These are phyloP conservation scores for Annulohypoxylon maeteangense DNA, from an alignment of 495 filamentous ascomycete genomes.

Conservation along the genomic window DNA sequence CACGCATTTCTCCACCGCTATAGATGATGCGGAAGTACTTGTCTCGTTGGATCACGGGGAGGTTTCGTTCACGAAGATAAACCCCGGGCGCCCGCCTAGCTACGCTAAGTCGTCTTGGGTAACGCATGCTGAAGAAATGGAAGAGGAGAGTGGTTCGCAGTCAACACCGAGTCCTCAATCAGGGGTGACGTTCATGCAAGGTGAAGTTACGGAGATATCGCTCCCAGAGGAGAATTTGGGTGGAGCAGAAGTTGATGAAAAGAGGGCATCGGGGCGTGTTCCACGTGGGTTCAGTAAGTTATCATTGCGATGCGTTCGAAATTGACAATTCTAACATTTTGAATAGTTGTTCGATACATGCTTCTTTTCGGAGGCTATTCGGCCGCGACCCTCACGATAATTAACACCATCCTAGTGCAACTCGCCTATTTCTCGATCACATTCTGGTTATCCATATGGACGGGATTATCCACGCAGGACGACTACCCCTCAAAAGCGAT, in stretches of 20 bases:
- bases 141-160: neutral
- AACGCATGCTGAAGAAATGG: neutral
- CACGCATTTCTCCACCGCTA: constrained; percentile 79
- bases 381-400: constrained; percentile 11
- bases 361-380: constrained; percentile 25
- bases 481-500: constrained; percentile 76
- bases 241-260: constrained; percentile 4
- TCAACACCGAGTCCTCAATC: neutral
- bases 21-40: constrained; percentile 71
- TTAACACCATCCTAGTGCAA: constrained; percentile 51
- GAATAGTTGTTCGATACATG: constrained; percentile 16
- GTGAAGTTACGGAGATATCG: constrained; percentile 45
- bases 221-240: constrained; percentile 47
- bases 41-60: constrained; percentile 72
- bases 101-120: neutral
- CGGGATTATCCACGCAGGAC: constrained; percentile 63
- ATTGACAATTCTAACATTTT: neutral
- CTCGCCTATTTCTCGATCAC: constrained; percentile 29
- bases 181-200: neutral
- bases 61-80: constrained; percentile 75
- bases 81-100: constrained; percentile 63
- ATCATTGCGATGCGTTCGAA: neutral
- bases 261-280: constrained; percentile 38
- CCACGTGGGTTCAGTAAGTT: constrained; percentile 34
- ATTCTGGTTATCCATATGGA: constrained; percentile 36